Evolutionary conservation across 805 yeast species (phyloP).

Genomic region (Starmerella asiatica): DNA sequence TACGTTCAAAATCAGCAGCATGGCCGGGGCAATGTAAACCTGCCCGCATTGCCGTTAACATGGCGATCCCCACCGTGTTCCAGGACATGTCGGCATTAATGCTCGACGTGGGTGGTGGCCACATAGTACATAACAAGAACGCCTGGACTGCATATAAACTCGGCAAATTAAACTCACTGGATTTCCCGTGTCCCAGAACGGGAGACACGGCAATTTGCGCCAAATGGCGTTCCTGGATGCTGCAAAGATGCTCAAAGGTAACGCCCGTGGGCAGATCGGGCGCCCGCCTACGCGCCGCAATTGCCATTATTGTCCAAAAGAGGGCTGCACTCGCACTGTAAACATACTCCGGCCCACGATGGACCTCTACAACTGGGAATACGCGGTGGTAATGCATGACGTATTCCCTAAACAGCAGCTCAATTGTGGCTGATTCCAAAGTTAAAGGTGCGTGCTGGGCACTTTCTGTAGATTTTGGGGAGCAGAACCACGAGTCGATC

Average conservation of each 20-base stretch:
- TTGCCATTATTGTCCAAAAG: conserved; percentile 86
- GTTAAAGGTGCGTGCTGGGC: conserved; percentile 45
- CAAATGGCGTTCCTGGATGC: conserved; percentile 56
- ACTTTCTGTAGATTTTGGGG: conserved; percentile 39
- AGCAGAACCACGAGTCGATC: conserved; percentile 30
- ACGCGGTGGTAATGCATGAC: conserved; percentile 69
- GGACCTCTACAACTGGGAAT: conserved; percentile 74
- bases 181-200: conserved; percentile 36
- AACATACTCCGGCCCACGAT: conserved; percentile 67
- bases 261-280: conserved; percentile 23
- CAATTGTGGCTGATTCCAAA: conserved; percentile 47
- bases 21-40: conserved; percentile 78
- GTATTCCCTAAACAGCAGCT: conserved; percentile 52
- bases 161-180: conserved; percentile 54
- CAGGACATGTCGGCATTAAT: conserved; percentile 91
- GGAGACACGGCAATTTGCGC: conserved; percentile 87
- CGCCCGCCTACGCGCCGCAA: conserved; percentile 55
- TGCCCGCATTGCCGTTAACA: conserved; percentile 81
- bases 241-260: conserved; percentile 50
- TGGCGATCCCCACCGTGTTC: conserved; percentile 87
- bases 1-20: conserved; percentile 36
- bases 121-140: conserved; percentile 67
- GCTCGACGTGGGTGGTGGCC: conserved; percentile 95
- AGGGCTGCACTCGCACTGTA: conserved; percentile 72
- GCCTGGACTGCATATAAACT: conserved; percentile 93